These are phyloP conservation scores for Cladosporium sp. DNA, from an alignment of 2,329 filamentous ascomycete species.

Conservation along the genomic window DNA sequence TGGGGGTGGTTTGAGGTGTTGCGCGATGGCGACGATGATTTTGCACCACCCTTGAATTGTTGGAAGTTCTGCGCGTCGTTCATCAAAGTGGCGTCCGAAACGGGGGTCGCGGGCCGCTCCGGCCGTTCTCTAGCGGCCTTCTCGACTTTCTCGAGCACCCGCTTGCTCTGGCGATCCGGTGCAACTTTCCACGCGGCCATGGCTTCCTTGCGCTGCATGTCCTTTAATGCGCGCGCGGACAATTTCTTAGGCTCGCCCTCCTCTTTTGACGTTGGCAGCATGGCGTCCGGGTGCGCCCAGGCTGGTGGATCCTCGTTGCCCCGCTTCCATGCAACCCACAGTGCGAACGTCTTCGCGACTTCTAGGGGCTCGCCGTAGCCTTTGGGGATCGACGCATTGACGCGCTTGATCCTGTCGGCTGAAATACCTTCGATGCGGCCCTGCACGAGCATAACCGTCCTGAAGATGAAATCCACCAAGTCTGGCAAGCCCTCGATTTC, in stretches of 20 bases:
- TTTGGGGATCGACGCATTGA: conserved; percentile 64
- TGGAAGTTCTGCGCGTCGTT: conserved; percentile 13
- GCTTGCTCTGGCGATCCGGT: conserved; percentile 14
- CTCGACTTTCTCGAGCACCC: conserved; percentile 10
- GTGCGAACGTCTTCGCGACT: conserved; percentile 59
- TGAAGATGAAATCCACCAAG: conserved; percentile 61
- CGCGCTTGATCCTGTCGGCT: conserved; percentile 58
- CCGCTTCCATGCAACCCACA: conserved; percentile 68
- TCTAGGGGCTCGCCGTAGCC: conserved; percentile 61
- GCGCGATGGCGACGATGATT: conserved; percentile 38
- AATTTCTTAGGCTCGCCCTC: conserved; percentile 54
- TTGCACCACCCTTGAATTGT: conserved; percentile 17
- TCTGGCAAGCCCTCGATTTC: conserved; percentile 63
- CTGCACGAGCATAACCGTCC: conserved; percentile 62
- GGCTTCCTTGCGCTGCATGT: conserved; percentile 55
- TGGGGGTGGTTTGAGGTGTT: conserved; percentile 30
- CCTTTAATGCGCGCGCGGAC: conserved; percentile 55
- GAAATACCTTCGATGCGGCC: conserved; percentile 63
- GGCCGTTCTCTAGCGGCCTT: not conserved
- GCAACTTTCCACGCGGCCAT: conserved; percentile 40
- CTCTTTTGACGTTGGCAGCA: conserved; percentile 53
- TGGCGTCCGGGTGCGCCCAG: conserved; percentile 61
- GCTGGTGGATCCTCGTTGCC: conserved; percentile 62
- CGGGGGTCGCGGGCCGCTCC: conserved; percentile 6
- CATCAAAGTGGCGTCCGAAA: conserved; percentile 10